Evolutionary conservation across 257 asterid genomes (phyloP).

Genomic region (Ilex aquifolium): DNA sequence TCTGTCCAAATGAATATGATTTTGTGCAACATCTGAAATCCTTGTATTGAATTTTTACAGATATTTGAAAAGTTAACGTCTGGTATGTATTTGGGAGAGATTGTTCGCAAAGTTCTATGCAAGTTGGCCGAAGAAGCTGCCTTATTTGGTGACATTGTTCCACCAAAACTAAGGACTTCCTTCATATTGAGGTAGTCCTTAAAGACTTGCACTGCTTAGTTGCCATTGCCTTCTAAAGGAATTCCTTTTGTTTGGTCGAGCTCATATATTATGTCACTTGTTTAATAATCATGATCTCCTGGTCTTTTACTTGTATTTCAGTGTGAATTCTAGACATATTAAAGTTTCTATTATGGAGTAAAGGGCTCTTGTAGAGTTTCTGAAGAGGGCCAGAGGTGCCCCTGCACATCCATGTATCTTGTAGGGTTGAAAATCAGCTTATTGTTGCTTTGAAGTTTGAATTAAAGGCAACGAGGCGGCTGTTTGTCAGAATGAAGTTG

Average conservation of each 20-base stretch:
- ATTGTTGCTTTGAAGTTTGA: no score
- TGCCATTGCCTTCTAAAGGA: background rate
- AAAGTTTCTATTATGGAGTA: no score
- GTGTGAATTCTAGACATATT: no score
- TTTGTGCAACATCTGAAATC: slow-evolving; percentile 5
- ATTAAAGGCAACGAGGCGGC: no score
- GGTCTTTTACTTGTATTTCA: no score
- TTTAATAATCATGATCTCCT: no score
- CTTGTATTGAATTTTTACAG: slow-evolving; percentile 25
- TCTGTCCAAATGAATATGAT: background rate
- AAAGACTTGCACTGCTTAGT: background rate
- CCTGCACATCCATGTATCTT: no score
- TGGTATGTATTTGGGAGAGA: slow-evolving; percentile 95
- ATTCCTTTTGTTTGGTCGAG: background rate
- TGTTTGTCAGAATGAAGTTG: no score
- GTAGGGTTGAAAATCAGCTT: no score
- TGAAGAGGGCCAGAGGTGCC: no score
- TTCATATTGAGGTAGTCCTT: slow-evolving; percentile 49
- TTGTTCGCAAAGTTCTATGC: slow-evolving; percentile 63
- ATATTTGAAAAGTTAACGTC: slow-evolving; percentile 77
- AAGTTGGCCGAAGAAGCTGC: slow-evolving; percentile 76
- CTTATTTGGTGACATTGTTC: slow-evolving; percentile 79
- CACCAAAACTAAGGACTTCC: slow-evolving; percentile 54
- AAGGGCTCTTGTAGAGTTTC: no score
- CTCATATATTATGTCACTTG: no score